These are phyloP conservation scores for Alternaria alternata DNA, from an alignment of 2,329 filamentous ascomycete genomes.

Conservation along the genomic window DNA sequence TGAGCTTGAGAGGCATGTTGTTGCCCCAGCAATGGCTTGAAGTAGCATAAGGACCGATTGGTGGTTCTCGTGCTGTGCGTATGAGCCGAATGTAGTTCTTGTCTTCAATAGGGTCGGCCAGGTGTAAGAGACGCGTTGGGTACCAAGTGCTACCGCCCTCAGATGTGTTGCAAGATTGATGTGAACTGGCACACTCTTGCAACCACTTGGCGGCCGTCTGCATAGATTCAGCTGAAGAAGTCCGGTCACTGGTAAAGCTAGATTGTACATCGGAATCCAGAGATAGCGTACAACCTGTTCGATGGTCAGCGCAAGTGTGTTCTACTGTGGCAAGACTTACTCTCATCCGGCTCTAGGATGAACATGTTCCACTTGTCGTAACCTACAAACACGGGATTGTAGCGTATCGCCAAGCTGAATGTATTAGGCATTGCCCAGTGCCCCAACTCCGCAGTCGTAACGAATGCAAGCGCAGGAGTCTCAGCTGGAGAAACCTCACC, in stretches of 20 bases:
- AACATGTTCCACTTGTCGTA: background rate
- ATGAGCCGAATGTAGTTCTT: slow-evolving; percentile 6
- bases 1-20: slow-evolving; percentile 6
- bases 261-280: background rate
- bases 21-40: slow-evolving; percentile 19
- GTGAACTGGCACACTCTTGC: slow-evolving; percentile 1
- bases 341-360: background rate
- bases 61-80: background rate
- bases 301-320: background rate
- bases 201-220: slow-evolving; percentile 5
- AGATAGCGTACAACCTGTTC: background rate
- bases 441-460: background rate
- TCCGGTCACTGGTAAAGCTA: background rate
- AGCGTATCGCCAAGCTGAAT: background rate
- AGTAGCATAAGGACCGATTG: slow-evolving; percentile 10
- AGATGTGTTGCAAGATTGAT: background rate
- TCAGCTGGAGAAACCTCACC: background rate
- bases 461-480: background rate
- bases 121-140: slow-evolving; percentile 16
- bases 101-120: background rate
- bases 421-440: background rate
- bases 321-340: background rate
- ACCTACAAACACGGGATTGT: no score
- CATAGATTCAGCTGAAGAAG: background rate
- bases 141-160: background rate